Evolutionary conservation across 2,329 filamentous ascomycete genomes (phyloP).

Genomic region (Talaromyces albobiverticillius): DNA sequence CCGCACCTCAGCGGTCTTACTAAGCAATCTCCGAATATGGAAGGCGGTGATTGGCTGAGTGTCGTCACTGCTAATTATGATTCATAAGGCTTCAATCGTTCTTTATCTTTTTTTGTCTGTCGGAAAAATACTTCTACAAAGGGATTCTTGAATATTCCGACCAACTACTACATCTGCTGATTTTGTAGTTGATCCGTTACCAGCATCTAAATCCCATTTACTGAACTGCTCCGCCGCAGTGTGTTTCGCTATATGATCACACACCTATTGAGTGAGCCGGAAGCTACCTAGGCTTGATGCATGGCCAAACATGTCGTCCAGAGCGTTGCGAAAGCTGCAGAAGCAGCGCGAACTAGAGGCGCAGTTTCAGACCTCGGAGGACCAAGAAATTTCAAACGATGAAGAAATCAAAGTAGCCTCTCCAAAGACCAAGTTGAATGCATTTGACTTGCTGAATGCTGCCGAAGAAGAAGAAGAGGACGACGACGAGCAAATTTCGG

Average conservation of each 20-base stretch:
- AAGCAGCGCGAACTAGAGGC: slow-evolving; percentile 55
- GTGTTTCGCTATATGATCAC: background rate
- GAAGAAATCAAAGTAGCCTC: slow-evolving; percentile 29
- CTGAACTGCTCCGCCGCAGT: background rate
- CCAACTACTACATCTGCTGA: background rate
- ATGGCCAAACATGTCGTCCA: slow-evolving; percentile 57
- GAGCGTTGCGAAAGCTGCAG: slow-evolving; percentile 63
- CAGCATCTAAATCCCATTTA: background rate
- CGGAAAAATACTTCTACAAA: background rate
- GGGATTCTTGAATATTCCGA: background rate
- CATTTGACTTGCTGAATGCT: slow-evolving; percentile 54
- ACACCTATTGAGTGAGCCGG: background rate
- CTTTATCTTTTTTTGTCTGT: background rate
- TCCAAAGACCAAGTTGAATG: slow-evolving; percentile 46
- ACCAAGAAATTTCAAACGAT: slow-evolving; percentile 40
- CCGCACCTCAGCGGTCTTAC: background rate
- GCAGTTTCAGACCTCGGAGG: slow-evolving; percentile 34
- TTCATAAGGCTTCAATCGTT: background rate
- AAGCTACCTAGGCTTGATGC: background rate
- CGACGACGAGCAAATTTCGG: slow-evolving; percentile 3
- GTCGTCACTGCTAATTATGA: slow-evolving; percentile 13
- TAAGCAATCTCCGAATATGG: background rate
- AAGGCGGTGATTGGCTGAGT: slow-evolving; percentile 12
- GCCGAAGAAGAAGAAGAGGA: slow-evolving; percentile 38
- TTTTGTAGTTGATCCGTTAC: background rate